A percentile compares a stretch with the other conserved stretches of the same genome.
Evolutionary conservation across 768 basidiomycete genomes (phyloP).

Genomic region (Trametes meyenii): DNA sequence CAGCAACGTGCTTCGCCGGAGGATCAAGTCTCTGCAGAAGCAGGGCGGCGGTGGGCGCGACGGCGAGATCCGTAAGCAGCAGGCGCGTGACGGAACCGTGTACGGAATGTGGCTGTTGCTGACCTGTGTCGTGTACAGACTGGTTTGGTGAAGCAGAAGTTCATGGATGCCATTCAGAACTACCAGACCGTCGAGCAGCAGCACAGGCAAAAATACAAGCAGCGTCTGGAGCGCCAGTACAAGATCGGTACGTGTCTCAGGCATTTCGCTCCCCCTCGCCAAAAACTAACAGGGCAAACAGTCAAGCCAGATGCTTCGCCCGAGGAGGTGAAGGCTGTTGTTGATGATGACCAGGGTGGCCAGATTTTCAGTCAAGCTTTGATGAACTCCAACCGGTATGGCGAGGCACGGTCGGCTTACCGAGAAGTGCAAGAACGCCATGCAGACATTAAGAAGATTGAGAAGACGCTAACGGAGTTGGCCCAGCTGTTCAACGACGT

Average conservation of each 20-base stretch:
- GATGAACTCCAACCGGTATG: constrained; percentile 89
- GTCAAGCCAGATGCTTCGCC: constrained; percentile 88
- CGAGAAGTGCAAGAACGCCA: constrained; percentile 97
- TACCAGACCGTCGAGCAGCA: constrained; percentile 80
- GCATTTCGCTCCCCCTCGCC: background rate
- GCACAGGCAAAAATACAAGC: constrained; percentile 61
- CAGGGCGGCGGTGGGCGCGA: constrained; percentile 45
- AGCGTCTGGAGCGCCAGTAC: constrained; percentile 74
- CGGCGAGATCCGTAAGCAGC: constrained; percentile 50
- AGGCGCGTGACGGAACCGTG: constrained; percentile 31
- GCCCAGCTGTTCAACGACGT: constrained; percentile 97
- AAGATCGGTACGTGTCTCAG: constrained; percentile 59
- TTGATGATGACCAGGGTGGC: constrained; percentile 62
- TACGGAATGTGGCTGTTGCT: background rate
- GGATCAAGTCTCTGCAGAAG: constrained; percentile 59
- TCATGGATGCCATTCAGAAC: constrained; percentile 74
- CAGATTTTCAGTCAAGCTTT: constrained; percentile 88
- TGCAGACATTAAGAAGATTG: constrained; percentile 94
- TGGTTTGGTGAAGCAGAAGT: constrained; percentile 63
- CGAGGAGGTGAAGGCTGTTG: constrained; percentile 73
- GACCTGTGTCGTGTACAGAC: constrained; percentile 41
- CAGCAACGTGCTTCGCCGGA: constrained; percentile 56
- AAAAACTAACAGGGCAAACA: constrained; percentile 30
- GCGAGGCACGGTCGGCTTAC: constrained; percentile 87
- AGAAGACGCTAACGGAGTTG: constrained; percentile 88